phyloP scores from a whole-genome alignment of 1,284 basidiomycete species.

The Malassezia psittaci region DNA sequence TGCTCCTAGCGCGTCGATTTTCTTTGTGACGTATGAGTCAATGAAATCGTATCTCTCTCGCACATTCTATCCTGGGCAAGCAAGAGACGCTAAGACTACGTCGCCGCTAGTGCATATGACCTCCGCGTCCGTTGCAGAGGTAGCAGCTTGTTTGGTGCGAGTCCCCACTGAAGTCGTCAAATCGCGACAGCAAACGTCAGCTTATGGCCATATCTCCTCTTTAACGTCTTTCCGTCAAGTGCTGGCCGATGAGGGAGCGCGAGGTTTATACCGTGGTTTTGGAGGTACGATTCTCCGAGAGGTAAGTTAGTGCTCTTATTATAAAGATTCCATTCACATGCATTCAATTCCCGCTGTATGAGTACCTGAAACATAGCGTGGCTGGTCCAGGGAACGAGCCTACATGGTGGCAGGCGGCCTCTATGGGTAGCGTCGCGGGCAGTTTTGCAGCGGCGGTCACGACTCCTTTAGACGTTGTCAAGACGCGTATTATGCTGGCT shows the following conservation, averaged over 20 bases:
- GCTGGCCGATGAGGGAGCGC: constrained; percentile 56
- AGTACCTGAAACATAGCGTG: constrained; percentile 61
- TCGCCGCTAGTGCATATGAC: constrained; percentile 48
- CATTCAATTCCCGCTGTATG: constrained; percentile 92
- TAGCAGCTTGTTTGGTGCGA: constrained; percentile 74
- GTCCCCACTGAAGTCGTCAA: constrained; percentile 93
- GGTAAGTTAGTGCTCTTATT: constrained; percentile 49
- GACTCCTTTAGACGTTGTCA: constrained; percentile 90
- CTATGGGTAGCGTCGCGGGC: constrained; percentile 84
- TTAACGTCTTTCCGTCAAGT: constrained; percentile 51
- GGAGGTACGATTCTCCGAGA: constrained; percentile 67
- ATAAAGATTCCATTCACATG: constrained; percentile 93
- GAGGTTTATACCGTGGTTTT: constrained; percentile 69
- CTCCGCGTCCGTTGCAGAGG: constrained; percentile 47
- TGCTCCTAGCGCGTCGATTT: constrained; percentile 81
- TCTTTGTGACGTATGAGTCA: constrained; percentile 89
- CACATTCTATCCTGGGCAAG: constrained; percentile 10
- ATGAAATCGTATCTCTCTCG: constrained; percentile 58
- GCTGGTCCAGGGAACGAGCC: constrained; percentile 11
- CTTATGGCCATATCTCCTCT: constrained; percentile 57
- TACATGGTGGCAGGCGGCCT: constrained; percentile 64
- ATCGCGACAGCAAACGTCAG: constrained; percentile 66
- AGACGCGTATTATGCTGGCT: constrained; percentile 95
- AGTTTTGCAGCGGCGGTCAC: constrained; percentile 79
- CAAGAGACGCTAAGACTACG: constrained; percentile 15